Base-by-base conservation (phyloP, 768 basidiomycete species). In the Naganishia onofrii region DNA sequence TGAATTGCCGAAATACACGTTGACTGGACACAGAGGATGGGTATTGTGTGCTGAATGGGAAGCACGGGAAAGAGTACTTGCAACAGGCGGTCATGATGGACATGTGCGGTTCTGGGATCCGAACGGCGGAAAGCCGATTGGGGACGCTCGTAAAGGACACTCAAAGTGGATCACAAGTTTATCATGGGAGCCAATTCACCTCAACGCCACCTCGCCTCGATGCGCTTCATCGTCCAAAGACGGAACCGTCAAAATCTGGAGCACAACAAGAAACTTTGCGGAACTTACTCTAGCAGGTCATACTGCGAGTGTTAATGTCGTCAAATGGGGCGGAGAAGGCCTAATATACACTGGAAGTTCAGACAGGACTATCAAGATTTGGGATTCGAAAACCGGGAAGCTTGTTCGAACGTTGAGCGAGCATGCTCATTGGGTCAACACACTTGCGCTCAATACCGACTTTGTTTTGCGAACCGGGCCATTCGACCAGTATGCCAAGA, bases 341-440 rank as follows among this genome's bases (percentile, higher is more conserved):
- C 84, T 94, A 12, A 84, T 98, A 34, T 99, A 97, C 80, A 97
- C 96, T 0, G 96, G 93, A 5, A 91, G 91, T 72, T 93, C 91
- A 72, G 96, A 99, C 82, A 84, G 94, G 19, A 94, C 92, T 2
- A 92, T 98, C 26, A 87, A 92, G 71, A 87, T 97, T 51, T 99
- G 96, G 96, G 92, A 93, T 78, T 90, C 91, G 10, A 88, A 85
- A 80, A 74, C 94, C 90, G 95, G 94, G 0, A 89, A 87, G 79
- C 86, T 88, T 31, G 83, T 97, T 44, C 86, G 94, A 75, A 88
- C 89, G 0, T 83, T 98, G 31, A 93, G 91, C 80, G 93, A 97
- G 72, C 95, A 99, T 75, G 96, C 93, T 0, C 96, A 99, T 77
- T 98, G 94, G 95, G 96, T 99, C 9, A 99, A 94, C 23, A 98